Conservation (phyloP, 768 basidiomycete genomes). For the Rhizopogon roseolus region DNA sequence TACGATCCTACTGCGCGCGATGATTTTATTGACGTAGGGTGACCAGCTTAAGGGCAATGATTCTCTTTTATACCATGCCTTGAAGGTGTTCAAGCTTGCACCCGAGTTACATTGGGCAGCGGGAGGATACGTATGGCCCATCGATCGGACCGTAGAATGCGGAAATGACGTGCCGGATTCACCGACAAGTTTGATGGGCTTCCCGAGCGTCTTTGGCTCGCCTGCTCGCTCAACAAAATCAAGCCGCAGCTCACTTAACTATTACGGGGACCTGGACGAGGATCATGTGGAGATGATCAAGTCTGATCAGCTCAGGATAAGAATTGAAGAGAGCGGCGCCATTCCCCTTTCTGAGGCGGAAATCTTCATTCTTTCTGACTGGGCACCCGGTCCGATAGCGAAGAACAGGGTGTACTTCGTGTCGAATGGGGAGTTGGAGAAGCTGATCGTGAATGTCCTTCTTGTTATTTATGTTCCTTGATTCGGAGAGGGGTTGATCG, state of each 20-base stretch:
- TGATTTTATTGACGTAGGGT: not conserved
- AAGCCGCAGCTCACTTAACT: constrained; percentile 43
- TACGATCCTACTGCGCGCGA: constrained; percentile 9
- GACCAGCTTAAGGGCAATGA: constrained; percentile 73
- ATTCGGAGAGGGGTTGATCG: constrained; percentile 5
- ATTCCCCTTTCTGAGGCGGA: constrained; percentile 58
- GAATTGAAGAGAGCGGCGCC: constrained; percentile 67
- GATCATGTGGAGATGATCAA: constrained; percentile 28
- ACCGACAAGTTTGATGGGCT: constrained; percentile 20
- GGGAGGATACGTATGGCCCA: constrained; percentile 79
- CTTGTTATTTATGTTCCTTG: constrained; percentile 67
- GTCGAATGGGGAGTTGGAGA: constrained; percentile 61
- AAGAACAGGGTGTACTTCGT: constrained; percentile 71
- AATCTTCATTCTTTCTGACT: constrained; percentile 55
- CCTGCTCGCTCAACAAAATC: constrained; percentile 23
- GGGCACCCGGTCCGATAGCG: constrained; percentile 42
- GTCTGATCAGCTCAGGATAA: constrained; percentile 38
- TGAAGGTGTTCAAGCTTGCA: constrained; percentile 70
- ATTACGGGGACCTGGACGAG: constrained; percentile 35
- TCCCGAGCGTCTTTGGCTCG: constrained; percentile 16
- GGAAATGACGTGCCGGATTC: constrained; percentile 37
- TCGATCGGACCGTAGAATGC: constrained; percentile 64
- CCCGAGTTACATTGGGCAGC: constrained; percentile 80
- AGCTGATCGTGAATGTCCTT: constrained; percentile 71
- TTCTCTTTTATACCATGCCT: constrained; percentile 67